Conservation (phyloP, 1,284 basidiomycete genomes). For the Anthracocystis setariae region DNA sequence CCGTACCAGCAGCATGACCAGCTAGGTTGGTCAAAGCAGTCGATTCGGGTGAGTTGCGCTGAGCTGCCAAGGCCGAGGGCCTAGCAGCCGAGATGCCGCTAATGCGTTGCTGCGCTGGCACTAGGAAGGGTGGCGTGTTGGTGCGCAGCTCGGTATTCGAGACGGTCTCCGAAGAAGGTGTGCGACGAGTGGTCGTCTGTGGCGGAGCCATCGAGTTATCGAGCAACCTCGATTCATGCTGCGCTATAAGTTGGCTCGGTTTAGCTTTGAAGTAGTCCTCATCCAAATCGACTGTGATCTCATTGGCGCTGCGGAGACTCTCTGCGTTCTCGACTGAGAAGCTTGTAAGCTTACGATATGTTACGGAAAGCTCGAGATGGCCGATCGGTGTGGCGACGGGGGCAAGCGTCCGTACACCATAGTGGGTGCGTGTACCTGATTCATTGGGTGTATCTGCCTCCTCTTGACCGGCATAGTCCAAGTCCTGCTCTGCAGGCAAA, state of each 20-base stretch:
- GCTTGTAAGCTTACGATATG: constrained; percentile 41
- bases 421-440: constrained; percentile 10
- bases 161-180: not conserved
- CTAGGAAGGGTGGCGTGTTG: not conserved
- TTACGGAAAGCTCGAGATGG: constrained; percentile 42
- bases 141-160: not conserved
- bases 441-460: not conserved
- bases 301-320: constrained; percentile 16
- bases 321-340: constrained; percentile 46
- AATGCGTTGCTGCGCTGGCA: constrained; percentile 23
- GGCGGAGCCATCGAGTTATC: not conserved
- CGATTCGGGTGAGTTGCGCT: constrained; percentile 6
- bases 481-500: constrained; percentile 9
- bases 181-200: not conserved
- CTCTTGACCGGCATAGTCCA: not conserved
- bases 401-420: constrained; percentile 13
- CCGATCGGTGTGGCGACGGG: constrained; percentile 40
- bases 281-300: constrained; percentile 49
- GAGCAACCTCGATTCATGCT: not conserved
- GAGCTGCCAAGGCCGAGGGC: constrained; percentile 22
- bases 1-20: not conserved
- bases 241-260: not conserved
- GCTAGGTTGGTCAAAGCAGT: constrained; percentile 1
- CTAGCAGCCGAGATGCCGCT: constrained; percentile 42
- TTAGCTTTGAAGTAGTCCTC: constrained; percentile 54